Evolutionary conservation across 305 asterid species (phyloP).

Genomic region (Salvia sclarea): DNA sequence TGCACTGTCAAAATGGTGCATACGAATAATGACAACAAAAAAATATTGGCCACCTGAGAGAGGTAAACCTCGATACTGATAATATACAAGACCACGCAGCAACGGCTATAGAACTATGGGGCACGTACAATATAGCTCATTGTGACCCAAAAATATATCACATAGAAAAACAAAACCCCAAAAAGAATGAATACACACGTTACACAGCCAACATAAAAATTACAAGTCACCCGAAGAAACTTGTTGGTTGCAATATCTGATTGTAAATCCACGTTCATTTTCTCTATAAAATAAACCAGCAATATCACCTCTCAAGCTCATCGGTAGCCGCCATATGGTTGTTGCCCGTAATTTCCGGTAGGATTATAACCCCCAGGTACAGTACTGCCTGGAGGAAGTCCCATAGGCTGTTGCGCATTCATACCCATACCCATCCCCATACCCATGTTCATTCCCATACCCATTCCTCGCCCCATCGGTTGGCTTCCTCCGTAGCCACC

Average conservation of each 20-base stretch:
- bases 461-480: constrained; percentile 32
- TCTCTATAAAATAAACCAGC: constrained; percentile 34
- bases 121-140: constrained; percentile 29
- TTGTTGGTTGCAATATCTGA: constrained; percentile 33
- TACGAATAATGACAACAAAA: constrained; percentile 28
- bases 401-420: constrained; percentile 65
- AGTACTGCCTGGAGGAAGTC: constrained; percentile 60
- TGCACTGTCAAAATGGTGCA: constrained; percentile 19
- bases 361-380: constrained; percentile 69
- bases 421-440: constrained; percentile 59
- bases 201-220: constrained; percentile 38
- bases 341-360: constrained; percentile 64
- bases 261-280: constrained; percentile 33
- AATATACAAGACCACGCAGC: constrained; percentile 37
- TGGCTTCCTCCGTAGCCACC: constrained; percentile 42
- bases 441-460: constrained; percentile 54
- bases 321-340: constrained; percentile 73
- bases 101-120: constrained; percentile 34
- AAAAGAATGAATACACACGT: constrained; percentile 45
- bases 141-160: constrained; percentile 38
- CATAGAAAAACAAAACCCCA: constrained; percentile 34
- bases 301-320: constrained; percentile 35
- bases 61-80: constrained; percentile 35
- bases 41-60: constrained; percentile 38
- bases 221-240: constrained; percentile 34